Conservation (phyloP, 176 grass and related monocot genomes). For the Calamus simplicifolius region DNA sequence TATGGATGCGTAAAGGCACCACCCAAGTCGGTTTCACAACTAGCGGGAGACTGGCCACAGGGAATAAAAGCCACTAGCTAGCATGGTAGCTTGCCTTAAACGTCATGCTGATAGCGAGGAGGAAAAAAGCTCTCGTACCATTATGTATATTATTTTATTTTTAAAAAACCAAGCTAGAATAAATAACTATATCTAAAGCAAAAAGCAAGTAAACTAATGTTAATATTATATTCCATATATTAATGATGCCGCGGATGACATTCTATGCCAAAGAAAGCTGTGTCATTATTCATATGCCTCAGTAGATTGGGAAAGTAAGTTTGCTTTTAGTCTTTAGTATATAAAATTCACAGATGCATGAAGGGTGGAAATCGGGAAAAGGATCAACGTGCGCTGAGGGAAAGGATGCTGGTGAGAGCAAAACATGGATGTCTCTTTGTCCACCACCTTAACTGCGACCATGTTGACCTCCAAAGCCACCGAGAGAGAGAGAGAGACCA, state of each 20-base stretch:
- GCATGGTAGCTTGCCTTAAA: too few species aligned
- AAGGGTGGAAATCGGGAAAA: slow-evolving; percentile 3
- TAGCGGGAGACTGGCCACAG: too few species aligned
- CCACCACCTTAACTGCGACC: not conserved
- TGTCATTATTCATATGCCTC: slow-evolving; percentile 15
- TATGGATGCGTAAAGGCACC: too few species aligned
- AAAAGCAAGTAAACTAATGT: too few species aligned
- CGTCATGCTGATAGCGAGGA: too few species aligned
- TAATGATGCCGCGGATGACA: not conserved
- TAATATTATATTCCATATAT: too few species aligned
- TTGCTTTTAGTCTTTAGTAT: not conserved
- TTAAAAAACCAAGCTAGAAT: too few species aligned
- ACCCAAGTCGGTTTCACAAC: too few species aligned
- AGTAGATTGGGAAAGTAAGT: slow-evolving; percentile 15
- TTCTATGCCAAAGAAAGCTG: slow-evolving; percentile 7
- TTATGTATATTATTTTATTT: too few species aligned
- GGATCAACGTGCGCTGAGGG: not conserved
- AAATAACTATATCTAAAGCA: too few species aligned
- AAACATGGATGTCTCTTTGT: slow-evolving; percentile 27
- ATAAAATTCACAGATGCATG: not conserved
- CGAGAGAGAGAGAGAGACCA: not conserved
- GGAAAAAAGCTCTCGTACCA: too few species aligned
- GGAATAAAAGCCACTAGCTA: too few species aligned
- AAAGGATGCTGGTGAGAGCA: slow-evolving; percentile 9
- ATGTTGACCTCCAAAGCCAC: not conserved